Base-by-base conservation (phyloP, 345 rosid genomes). In the Sisymbrium altissimum region DNA sequence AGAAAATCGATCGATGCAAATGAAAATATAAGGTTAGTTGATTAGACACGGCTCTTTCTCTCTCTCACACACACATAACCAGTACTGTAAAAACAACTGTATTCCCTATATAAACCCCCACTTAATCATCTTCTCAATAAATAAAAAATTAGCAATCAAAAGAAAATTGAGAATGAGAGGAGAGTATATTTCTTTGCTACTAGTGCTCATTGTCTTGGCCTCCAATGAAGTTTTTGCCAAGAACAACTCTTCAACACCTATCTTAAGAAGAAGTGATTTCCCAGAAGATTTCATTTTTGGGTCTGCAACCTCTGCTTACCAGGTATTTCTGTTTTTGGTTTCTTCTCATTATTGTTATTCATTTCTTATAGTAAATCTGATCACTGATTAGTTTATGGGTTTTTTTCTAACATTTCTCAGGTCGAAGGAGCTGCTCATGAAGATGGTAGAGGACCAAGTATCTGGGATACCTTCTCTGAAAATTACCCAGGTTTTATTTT, bases 391-490 rank as follows among this genome's bases (percentile, higher is more conserved):
- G 18, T 32, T 54, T 27, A 48, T 70, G 52, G 21, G 6, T 9
- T 13, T 21, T 67, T 17, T 6, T 45, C 30, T 15, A 15, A 58
- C 30, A 13, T 12, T 53, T 76, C 66, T 36, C 25, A 78, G 79
- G 70, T 70, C 13, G 86, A 83, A 81, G 86, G 84, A 67, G 86
- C 36, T 41, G 86, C 86, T 57, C 66, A 68, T 63, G 84, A 80
- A 72, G 82, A 73, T 75, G 86, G 86, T 14, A 83, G 83, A 83
- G 84, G 86, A 64, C 82, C 82, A 32, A 83, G 84, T 67, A 64
- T 83, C 2, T 83, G 86, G 86, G 86, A 83, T 56, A 75, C 77
- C 0, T 78, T 46, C 53, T 72, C 73, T 40, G 68, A 76, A 45
- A 75, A 80, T 46, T 41, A 59, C 38, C 82, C 84, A 71, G 82